phyloP scores from a whole-genome alignment of 306 rosid species.

The Cucumis hystrix region DNA sequence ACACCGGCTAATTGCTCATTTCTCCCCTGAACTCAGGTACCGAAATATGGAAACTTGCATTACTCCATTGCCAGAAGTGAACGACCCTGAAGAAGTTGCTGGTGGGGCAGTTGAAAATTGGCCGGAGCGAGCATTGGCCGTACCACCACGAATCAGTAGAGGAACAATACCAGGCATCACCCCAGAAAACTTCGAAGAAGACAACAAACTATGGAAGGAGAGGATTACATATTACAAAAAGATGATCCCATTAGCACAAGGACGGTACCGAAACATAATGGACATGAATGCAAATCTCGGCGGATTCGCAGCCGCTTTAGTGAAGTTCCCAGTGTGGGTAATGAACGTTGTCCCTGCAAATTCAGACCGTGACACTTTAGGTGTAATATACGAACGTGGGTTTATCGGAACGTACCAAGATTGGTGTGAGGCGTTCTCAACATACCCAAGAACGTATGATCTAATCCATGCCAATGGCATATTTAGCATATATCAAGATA shows the following conservation, averaged over 20 bases:
- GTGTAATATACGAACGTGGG: conserved; percentile 77
- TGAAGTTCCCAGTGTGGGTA: conserved; percentile 72
- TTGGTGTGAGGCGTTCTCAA: conserved; percentile 94
- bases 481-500: conserved; percentile 79
- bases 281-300: conserved; percentile 94
- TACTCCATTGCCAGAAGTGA: conserved; percentile 68
- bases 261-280: conserved; percentile 60
- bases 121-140: conserved; percentile 71
- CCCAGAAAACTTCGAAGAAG: conserved; percentile 41
- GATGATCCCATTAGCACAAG: conserved; percentile 40
- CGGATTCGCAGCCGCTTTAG: conserved; percentile 64
- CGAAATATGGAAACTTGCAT: conserved; percentile 69
- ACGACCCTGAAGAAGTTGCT: conserved; percentile 32
- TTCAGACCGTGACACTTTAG: conserved; percentile 60
- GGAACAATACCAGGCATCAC: conserved; percentile 50
- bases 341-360: conserved; percentile 78
- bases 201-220: conserved; percentile 57
- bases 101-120: conserved; percentile 82
- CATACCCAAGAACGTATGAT: conserved; percentile 91
- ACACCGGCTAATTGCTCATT: too few relatives aligned
- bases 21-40: conserved; percentile 23
- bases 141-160: conserved; percentile 66
- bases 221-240: conserved; percentile 52
- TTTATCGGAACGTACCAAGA: conserved; percentile 83
- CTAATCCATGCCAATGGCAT: conserved; percentile 74